Base-by-base conservation (phyloP, 805 yeast genomes). In the Lipomyces japonicus region DNA sequence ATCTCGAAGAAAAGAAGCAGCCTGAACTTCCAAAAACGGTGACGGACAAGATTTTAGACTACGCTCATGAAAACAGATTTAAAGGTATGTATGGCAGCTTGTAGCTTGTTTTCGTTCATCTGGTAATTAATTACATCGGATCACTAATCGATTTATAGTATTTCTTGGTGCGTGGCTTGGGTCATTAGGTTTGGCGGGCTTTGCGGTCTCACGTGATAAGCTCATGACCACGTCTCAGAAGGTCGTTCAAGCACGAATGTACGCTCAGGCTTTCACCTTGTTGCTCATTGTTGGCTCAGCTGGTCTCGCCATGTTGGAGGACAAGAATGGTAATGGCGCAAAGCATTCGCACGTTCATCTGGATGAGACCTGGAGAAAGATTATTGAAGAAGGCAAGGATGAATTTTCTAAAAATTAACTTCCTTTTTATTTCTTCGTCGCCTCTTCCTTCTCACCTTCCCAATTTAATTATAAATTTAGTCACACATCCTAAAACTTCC, bases 171-270 rank as follows among this genome's bases (percentile, higher is more conserved):
- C 84, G 6, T 86, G 95, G 95, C 90, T 86, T 3, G 84, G 80
- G 21, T 82, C 91, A 2, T 68, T 86, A 72, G 85, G 76, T 59
- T 95, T 89, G 1, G 83, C 95, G 3, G 87, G 91, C 87, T 77
- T 69, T 42, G 62, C 71, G 39, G 87, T 85, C 44, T 81, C 85
- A 70, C 78, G 76, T 60, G 95, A 87, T 66, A 82, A 80, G 57
- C 71, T 81, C 65, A 77, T 87, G 83, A 77, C 87, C 48, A 77
- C 75, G 57, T 69, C 93, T 3, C 95, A 87, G 71, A 87, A 85
- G 66, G 79, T 85, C 44, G 93, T 85, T 26, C 89, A 84, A 65
- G 95, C 95, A 25, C 80, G 95, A 77, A 86, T 86, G 86, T 86
- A 86, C 66, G 95, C 95, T 5, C 95, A 87, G 68, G 86, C 84